Evolutionary conservation across 2,329 filamentous ascomycete species (phyloP).

Genomic region (Incumbomyces lentus): DNA sequence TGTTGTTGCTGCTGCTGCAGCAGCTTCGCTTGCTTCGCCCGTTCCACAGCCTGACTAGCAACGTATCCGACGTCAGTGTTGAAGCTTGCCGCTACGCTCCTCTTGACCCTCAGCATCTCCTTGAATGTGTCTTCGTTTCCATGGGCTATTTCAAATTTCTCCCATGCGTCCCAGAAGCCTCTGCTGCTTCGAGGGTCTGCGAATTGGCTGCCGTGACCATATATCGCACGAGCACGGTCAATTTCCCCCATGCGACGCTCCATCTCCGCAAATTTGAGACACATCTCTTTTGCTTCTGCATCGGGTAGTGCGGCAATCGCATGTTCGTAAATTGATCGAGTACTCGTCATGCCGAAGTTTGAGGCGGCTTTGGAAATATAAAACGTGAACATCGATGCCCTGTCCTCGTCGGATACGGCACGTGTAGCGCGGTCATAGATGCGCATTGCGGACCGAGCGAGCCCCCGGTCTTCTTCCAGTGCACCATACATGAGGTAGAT

Average conservation of each 20-base stretch:
- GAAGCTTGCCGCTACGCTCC: slow-evolving; percentile 94
- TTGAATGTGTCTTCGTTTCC: slow-evolving; percentile 99
- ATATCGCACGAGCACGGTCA: slow-evolving; percentile 88
- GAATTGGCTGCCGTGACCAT: slow-evolving; percentile 92
- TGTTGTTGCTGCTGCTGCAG: slow-evolving; percentile 11
- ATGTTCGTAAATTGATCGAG: slow-evolving; percentile 88
- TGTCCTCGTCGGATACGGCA: slow-evolving; percentile 87
- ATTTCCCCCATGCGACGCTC: slow-evolving; percentile 85
- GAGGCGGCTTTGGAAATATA: slow-evolving; percentile 98
- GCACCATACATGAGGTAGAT: slow-evolving; percentile 98
- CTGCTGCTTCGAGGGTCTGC: slow-evolving; percentile 87
- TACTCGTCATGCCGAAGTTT: slow-evolving; percentile 93
- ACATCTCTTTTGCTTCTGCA: slow-evolving; percentile 91
- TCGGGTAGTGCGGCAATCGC: slow-evolving; percentile 91
- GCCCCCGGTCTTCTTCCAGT: slow-evolving; percentile 85
- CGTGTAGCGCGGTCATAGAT: slow-evolving; percentile 97
- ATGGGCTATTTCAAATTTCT: slow-evolving; percentile 91
- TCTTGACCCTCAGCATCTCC: slow-evolving; percentile 96
- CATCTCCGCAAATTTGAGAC: slow-evolving; percentile 97
- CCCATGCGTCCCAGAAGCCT: slow-evolving; percentile 93
- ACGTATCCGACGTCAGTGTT: slow-evolving; percentile 99
- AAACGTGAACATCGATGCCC: slow-evolving; percentile 96
- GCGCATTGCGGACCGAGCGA: slow-evolving; percentile 93
- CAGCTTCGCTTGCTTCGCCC: slow-evolving; percentile 48
- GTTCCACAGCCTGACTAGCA: slow-evolving; percentile 83